These are phyloP conservation scores for Opeltia flavorubescens DNA, from an alignment of 495 filamentous ascomycete species.

Conservation along the genomic window DNA sequence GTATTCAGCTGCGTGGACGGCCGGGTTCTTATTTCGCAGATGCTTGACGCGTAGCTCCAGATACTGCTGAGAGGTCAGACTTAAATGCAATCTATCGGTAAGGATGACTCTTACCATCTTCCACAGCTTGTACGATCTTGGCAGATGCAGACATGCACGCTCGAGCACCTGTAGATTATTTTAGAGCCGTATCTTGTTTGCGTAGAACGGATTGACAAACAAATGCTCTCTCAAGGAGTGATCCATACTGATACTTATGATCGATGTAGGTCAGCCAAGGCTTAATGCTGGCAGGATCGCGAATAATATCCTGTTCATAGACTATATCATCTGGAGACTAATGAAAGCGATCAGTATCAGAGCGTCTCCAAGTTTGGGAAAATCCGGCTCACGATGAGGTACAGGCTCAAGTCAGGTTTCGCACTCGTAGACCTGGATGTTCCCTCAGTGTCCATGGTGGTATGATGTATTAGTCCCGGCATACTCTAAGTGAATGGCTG, in stretches of 20 bases:
- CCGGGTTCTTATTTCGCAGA: conserved; percentile 69
- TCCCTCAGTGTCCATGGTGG: too few relatives aligned
- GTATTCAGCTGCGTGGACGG: conserved; percentile 67
- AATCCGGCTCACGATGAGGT: conserved; percentile 56
- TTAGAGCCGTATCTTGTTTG: not conserved
- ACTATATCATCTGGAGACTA: conserved; percentile 77
- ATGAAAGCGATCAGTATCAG: conserved; percentile 9
- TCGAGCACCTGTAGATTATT: conserved; percentile 46
- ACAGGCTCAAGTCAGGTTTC: conserved; percentile 45
- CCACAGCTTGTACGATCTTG: conserved; percentile 96
- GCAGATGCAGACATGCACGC: conserved; percentile 75
- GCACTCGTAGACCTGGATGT: conserved; percentile 5
- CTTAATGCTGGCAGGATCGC: conserved; percentile 74
- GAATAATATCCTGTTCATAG: conserved; percentile 90
- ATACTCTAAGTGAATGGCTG: too few relatives aligned
- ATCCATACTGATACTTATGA: conserved; percentile 79
- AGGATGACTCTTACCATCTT: conserved; percentile 55
- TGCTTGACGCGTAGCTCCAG: conserved; percentile 75
- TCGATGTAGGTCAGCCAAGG: conserved; percentile 95
- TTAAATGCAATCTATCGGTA: not conserved
- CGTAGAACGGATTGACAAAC: conserved; percentile 29
- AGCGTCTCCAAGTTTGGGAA: conserved; percentile 1
- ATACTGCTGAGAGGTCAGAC: conserved; percentile 39
- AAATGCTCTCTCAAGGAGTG: conserved; percentile 80
- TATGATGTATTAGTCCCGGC: too few relatives aligned